Conservation (phyloP, 805 yeast species). For the Candida stauntonica region DNA sequence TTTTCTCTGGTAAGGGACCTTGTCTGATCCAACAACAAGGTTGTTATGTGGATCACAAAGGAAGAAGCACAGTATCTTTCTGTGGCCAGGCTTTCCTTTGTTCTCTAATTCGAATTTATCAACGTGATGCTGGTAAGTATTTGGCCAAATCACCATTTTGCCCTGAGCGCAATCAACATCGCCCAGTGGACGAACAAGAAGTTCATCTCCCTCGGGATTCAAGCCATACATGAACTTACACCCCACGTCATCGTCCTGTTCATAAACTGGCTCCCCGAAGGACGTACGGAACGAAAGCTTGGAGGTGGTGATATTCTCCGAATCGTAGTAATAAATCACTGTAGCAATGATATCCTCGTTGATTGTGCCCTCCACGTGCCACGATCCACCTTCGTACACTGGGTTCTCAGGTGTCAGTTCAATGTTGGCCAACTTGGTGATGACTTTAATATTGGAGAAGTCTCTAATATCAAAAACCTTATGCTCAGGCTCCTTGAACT, state of each 20-base stretch:
- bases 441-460: conserved; percentile 5
- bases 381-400: conserved; percentile 7
- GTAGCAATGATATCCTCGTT: conserved; percentile 12
- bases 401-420: conserved; percentile 9
- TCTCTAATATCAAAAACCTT: conserved; percentile 1
- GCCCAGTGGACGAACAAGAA: conserved; percentile 1
- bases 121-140: conserved; percentile 8
- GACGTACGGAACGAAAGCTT: conserved; percentile 8
- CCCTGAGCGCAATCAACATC: conserved; percentile 2
- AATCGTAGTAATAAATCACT: conserved; percentile 10
- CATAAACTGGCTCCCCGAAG: conserved; percentile 6
- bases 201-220: not conserved
- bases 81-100: conserved; percentile 5
- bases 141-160: conserved; percentile 10
- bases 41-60: conserved; percentile 9
- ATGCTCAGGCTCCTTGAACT: conserved; percentile 1
- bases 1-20: conserved; percentile 2
- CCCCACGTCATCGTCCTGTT: conserved; percentile 7
- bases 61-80: conserved; percentile 10
- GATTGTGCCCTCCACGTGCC: conserved; percentile 13
- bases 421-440: conserved; percentile 11
- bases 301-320: conserved; percentile 5
- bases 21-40: not conserved
- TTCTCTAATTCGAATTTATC: conserved; percentile 7
- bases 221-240: conserved; percentile 4